These are phyloP conservation scores for Aureobasidium sp. DNA, from an alignment of 2,329 filamentous ascomycete species.

Conservation along the genomic window DNA sequence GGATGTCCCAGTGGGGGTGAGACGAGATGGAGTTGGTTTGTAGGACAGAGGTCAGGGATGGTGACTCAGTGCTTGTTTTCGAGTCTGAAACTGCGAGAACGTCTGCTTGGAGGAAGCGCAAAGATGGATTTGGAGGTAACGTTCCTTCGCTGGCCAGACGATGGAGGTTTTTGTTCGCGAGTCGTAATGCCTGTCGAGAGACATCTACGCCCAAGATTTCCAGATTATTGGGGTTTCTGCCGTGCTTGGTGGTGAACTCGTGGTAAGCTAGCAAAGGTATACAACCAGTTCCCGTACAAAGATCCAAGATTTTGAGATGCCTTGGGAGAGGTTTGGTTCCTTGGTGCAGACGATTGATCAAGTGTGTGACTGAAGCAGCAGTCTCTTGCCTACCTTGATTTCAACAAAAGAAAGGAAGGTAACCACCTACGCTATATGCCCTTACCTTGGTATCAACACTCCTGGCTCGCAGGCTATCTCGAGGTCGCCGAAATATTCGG, in stretches of 20 bases:
- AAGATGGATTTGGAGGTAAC: too few species aligned
- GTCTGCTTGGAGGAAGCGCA: conserved; percentile 31
- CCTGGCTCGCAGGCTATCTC: conserved; percentile 69
- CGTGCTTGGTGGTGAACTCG: conserved; percentile 40
- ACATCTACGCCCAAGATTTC: conserved; percentile 67
- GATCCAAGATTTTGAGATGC: conserved; percentile 62
- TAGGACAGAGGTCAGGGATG: background rate
- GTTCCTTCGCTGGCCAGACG: background rate
- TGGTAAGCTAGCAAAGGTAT: conserved; percentile 72
- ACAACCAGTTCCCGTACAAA: conserved; percentile 88
- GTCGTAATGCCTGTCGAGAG: conserved; percentile 54
- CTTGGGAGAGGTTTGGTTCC: conserved; percentile 1
- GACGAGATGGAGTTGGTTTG: background rate
- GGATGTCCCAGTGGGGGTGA: conserved; percentile 43
- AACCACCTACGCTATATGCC: background rate
- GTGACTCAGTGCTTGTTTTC: background rate
- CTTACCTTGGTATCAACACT: conserved; percentile 75
- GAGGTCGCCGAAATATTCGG: conserved; percentile 78
- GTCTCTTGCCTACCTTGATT: conserved; percentile 39
- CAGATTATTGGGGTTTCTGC: conserved; percentile 28
- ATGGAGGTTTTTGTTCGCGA: conserved; percentile 57
- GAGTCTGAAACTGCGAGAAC: conserved; percentile 21
- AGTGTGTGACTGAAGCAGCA: conserved; percentile 33
- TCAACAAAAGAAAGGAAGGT: background rate
- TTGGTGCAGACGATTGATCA: conserved; percentile 26